Percentiles rank a stretch among this genome's conserved stretches.
These are phyloP conservation scores for Mortierella alpina DNA, from an alignment of 192 early-diverging fungal species.

Conservation along the genomic window DNA sequence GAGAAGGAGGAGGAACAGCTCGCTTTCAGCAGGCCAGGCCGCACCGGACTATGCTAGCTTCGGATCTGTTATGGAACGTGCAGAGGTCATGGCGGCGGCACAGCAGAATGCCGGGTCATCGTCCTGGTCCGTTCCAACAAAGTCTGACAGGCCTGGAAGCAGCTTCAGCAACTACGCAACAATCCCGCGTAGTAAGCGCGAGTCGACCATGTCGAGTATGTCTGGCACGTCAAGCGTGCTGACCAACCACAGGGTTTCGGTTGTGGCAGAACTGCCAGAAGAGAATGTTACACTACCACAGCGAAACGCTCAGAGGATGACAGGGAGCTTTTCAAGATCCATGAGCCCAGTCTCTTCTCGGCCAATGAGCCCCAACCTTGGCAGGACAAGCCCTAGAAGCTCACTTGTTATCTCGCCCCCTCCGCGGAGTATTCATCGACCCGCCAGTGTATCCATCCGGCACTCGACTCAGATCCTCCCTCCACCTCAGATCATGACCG, in stretches of 20 bases:
- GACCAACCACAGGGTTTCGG: constrained; percentile 5
- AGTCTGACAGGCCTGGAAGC: constrained; percentile 1
- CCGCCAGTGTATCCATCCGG: constrained; percentile 31
- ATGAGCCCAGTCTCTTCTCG: constrained; percentile 34
- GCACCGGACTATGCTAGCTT: constrained; percentile 39
- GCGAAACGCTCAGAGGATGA: constrained; percentile 11
- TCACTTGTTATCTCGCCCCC: constrained; percentile 46
- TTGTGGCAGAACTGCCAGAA: constrained; percentile 7
- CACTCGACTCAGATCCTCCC: constrained; percentile 50
- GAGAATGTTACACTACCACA: not conserved
- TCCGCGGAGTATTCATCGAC: constrained; percentile 41
- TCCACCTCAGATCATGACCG: constrained; percentile 21
- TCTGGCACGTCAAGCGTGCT: not conserved
- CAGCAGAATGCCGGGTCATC: constrained; percentile 18
- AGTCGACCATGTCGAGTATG: constrained; percentile 31
- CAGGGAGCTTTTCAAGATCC: constrained; percentile 5
- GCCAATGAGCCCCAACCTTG: constrained; percentile 25
- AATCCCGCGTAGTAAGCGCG: constrained; percentile 36
- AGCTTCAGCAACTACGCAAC: constrained; percentile 17
- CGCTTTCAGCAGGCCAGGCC: constrained; percentile 20
- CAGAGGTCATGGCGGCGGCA: constrained; percentile 32
- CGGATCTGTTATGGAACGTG: constrained; percentile 40
- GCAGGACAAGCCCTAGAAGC: constrained; percentile 36
- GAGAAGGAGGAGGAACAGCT: constrained; percentile 41
- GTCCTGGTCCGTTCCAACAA: constrained; percentile 38